These are phyloP conservation scores for Elongisporangium prolatum DNA, from an alignment of 352 stramenopile species.

Conservation along the genomic window DNA sequence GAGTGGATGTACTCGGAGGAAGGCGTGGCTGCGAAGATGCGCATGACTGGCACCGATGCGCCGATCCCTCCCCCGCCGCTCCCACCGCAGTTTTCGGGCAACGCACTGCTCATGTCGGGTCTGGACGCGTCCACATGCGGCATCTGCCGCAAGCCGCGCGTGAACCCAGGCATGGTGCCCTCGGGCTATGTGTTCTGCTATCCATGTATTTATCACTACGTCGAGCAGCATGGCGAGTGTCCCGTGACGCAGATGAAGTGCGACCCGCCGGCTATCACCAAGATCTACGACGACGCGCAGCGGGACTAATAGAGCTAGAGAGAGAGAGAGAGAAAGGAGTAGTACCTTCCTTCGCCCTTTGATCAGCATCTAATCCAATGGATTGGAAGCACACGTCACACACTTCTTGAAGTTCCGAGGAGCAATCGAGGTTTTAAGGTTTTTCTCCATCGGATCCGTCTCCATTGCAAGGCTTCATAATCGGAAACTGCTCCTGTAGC, in stretches of 20 bases:
- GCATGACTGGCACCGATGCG: constrained; percentile 42
- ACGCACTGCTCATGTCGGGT: constrained; percentile 37
- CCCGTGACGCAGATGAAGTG: constrained; percentile 79
- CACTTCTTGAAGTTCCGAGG: constrained; percentile 1
- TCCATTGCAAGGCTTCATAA: not conserved
- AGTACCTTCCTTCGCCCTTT: not conserved
- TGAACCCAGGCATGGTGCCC: constrained; percentile 67
- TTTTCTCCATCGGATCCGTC: not conserved
- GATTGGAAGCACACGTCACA: not conserved
- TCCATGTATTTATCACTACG: constrained; percentile 69
- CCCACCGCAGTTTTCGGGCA: constrained; percentile 56
- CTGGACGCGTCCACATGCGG: constrained; percentile 52
- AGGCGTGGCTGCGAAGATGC: constrained; percentile 50
- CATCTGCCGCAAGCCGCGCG: constrained; percentile 64
- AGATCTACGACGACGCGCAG: constrained; percentile 79
- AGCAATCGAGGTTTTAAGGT: not conserved
- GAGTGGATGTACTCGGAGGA: constrained; percentile 90
- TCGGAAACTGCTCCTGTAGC: not conserved
- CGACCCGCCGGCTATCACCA: constrained; percentile 49
- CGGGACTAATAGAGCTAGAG: not conserved
- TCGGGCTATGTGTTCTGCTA: constrained; percentile 87
- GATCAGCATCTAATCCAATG: not conserved
- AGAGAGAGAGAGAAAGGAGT: no score
- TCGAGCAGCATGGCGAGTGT: constrained; percentile 65
- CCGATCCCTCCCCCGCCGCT: constrained; percentile 71